Conservation (phyloP, 768 basidiomycete species). For the Xerocomus potaroensis region DNA sequence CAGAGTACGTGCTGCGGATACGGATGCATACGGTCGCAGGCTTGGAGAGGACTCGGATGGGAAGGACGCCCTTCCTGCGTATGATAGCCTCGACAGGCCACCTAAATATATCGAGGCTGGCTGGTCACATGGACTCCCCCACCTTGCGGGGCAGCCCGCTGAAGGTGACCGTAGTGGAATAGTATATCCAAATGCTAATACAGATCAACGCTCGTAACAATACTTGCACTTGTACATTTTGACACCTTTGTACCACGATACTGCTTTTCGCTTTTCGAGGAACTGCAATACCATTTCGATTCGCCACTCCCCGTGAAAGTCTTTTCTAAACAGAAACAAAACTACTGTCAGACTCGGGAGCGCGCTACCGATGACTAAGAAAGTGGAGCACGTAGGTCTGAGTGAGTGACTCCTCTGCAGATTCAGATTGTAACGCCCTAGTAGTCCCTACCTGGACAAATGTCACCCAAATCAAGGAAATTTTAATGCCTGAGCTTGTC, state of each 20-base stretch:
- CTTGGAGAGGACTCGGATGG: slow-evolving; percentile 32
- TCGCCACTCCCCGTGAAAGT: no score
- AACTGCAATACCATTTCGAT: background rate
- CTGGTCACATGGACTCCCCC: slow-evolving; percentile 2
- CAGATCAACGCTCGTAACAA: no score
- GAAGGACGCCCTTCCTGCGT: slow-evolving; percentile 47
- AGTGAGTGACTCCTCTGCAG: no score
- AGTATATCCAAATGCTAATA: background rate
- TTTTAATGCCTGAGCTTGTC: background rate
- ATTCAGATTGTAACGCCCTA: no score
- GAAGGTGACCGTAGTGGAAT: slow-evolving; percentile 2
- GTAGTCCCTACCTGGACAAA: no score
- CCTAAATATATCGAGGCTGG: slow-evolving; percentile 39
- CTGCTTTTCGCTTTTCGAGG: background rate
- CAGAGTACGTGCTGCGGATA: slow-evolving; percentile 34
- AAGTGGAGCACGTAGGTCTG: no score
- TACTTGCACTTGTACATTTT: background rate
- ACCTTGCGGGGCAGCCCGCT: background rate
- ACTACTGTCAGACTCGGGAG: no score
- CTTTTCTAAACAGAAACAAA: no score
- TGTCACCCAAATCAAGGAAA: background rate
- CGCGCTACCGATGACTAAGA: no score
- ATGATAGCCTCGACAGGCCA: slow-evolving; percentile 41
- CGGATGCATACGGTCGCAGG: slow-evolving; percentile 40
- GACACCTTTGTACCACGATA: background rate